Conservation (phyloP, 495 filamentous ascomycete species). For the Talaromyces proteolyticus region DNA sequence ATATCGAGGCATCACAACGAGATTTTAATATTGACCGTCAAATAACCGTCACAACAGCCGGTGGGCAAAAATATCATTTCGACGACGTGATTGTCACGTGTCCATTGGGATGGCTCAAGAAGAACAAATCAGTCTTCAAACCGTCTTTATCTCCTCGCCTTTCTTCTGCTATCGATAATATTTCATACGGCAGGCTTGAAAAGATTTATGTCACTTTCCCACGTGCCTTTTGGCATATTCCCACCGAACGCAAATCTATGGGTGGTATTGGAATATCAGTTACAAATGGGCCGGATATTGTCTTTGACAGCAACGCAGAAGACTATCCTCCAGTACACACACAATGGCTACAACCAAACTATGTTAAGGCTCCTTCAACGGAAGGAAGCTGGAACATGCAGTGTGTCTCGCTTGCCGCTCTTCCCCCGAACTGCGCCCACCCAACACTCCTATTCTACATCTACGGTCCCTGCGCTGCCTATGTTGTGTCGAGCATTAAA, state of each 20-base stretch:
- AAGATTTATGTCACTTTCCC: slow-evolving; percentile 91
- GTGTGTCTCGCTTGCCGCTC: slow-evolving; percentile 67
- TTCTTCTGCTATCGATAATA: slow-evolving; percentile 61
- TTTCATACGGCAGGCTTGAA: slow-evolving; percentile 85
- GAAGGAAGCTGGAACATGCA: slow-evolving; percentile 76
- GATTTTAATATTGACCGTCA: slow-evolving; percentile 11
- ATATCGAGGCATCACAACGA: slow-evolving; percentile 32
- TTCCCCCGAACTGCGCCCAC: slow-evolving; percentile 55
- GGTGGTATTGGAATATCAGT: slow-evolving; percentile 4
- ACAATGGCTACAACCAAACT: slow-evolving; percentile 46
- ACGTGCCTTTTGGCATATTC: slow-evolving; percentile 51
- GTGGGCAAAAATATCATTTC: slow-evolving; percentile 51
- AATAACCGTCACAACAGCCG: slow-evolving; percentile 49
- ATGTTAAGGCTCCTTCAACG: slow-evolving; percentile 59
- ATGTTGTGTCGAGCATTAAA: slow-evolving; percentile 42
- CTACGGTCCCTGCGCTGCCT: slow-evolving; percentile 54
- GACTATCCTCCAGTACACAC: slow-evolving; percentile 20
- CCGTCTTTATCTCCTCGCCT: slow-evolving; percentile 65
- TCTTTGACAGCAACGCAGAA: slow-evolving; percentile 1
- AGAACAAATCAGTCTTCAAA: slow-evolving; percentile 60
- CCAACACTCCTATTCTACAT: slow-evolving; percentile 93
- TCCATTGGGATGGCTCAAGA: slow-evolving; percentile 87
- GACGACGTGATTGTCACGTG: slow-evolving; percentile 83
- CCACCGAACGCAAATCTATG: not conserved
- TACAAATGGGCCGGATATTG: slow-evolving; percentile 2